These are phyloP conservation scores for Periconia sp. DNA, from an alignment of 2,329 filamentous ascomycete genomes.

Conservation along the genomic window DNA sequence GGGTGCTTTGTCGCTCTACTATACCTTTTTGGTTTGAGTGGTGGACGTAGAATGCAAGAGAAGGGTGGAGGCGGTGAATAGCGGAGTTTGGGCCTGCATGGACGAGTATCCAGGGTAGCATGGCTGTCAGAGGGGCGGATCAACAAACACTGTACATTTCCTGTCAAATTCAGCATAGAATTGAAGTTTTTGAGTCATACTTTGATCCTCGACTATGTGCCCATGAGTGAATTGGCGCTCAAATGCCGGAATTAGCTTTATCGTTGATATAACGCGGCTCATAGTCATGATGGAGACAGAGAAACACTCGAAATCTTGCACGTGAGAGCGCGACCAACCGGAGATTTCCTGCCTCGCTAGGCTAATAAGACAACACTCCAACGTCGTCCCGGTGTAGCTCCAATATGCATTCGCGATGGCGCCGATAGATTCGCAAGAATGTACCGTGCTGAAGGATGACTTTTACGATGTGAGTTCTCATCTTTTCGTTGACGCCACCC, in stretches of 20 bases:
- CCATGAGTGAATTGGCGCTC: too few relatives aligned
- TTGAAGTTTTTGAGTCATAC: too few relatives aligned
- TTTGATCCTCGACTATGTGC: too few relatives aligned
- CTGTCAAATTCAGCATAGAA: conserved; percentile 8
- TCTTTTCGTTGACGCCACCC: conserved; percentile 16
- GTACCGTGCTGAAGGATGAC: conserved; percentile 32
- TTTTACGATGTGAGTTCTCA: conserved; percentile 43
- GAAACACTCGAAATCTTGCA: conserved; percentile 1
- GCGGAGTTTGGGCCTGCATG: background rate
- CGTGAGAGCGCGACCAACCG: conserved; percentile 13
- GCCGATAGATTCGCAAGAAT: conserved; percentile 31
- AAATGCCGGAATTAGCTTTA: too few relatives aligned
- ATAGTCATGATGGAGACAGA: too few relatives aligned
- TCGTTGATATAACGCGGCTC: too few relatives aligned
- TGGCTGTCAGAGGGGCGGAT: too few relatives aligned
- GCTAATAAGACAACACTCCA: conserved; percentile 7
- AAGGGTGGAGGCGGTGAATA: background rate
- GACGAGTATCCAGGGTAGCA: too few relatives aligned
- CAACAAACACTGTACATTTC: conserved; percentile 8
- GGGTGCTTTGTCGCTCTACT: conserved; percentile 46
- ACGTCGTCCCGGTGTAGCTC: conserved; percentile 5
- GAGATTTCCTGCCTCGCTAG: conserved; percentile 8
- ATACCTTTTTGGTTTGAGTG: conserved; percentile 30
- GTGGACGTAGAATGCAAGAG: conserved; percentile 1
- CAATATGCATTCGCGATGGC: conserved; percentile 30